phyloP scores from a whole-genome alignment of 306 rosid genomes.

The Leucaena leucocephala region DNA sequence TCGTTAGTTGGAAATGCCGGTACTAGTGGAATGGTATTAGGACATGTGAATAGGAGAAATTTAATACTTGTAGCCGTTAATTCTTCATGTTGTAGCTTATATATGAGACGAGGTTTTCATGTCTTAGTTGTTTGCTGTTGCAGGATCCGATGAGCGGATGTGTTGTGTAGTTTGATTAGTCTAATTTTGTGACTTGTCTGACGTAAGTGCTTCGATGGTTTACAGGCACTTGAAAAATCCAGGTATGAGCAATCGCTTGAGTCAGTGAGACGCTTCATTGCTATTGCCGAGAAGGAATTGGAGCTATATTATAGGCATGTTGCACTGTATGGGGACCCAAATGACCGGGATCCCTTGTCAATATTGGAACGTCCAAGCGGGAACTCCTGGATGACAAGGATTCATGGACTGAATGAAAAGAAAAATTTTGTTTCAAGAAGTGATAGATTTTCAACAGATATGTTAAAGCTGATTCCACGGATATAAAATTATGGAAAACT shows the following conservation, averaged over 20 bases:
- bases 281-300: constrained; percentile 81
- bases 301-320: constrained; percentile 83
- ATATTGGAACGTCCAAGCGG: constrained; percentile 53
- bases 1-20: not conserved
- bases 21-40: not conserved
- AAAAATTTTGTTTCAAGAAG: constrained; percentile 34
- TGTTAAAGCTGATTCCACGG: constrained; percentile 44
- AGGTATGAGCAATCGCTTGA: constrained; percentile 93
- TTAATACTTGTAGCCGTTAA: not conserved
- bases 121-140: not conserved
- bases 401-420: constrained; percentile 29
- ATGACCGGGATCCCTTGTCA: constrained; percentile 63
- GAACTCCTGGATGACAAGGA: constrained; percentile 37
- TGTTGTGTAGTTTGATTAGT: not conserved
- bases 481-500: constrained; percentile 44
- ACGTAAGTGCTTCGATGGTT: constrained; percentile 13
- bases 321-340: constrained; percentile 83
- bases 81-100: constrained; percentile 9
- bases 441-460: constrained; percentile 40
- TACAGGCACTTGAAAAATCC: constrained; percentile 90
- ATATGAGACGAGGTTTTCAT: not conserved
- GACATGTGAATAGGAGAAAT: not conserved
- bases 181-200: not conserved
- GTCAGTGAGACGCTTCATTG: constrained; percentile 78
- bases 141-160: not conserved